These are phyloP conservation scores for Alternaria brassicae DNA, from an alignment of 2,329 filamentous ascomycete species.

Conservation along the genomic window DNA sequence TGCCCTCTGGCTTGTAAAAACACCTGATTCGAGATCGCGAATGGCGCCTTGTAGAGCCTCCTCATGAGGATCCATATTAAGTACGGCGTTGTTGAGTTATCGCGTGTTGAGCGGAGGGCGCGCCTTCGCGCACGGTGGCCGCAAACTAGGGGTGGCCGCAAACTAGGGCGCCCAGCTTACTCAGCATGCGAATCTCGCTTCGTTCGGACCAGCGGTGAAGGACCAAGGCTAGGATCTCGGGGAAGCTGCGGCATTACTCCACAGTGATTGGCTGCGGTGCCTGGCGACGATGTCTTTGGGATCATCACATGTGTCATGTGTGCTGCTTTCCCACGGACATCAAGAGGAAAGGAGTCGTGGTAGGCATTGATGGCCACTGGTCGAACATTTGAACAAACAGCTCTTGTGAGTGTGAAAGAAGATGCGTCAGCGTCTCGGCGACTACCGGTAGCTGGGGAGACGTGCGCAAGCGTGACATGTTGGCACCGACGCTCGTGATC, in stretches of 20 bases:
- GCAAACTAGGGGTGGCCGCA: too few species aligned
- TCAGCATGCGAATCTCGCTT: neutral
- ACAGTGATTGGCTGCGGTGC: slow-evolving; percentile 25
- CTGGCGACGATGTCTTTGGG: neutral
- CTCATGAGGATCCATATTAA: too few species aligned
- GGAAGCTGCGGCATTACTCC: slow-evolving; percentile 35
- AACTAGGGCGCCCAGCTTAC: too few species aligned
- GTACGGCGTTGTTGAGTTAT: too few species aligned
- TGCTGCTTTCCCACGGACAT: neutral
- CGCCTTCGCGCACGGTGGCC: too few species aligned
- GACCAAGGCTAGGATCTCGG: slow-evolving; percentile 23
- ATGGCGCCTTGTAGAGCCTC: too few species aligned
- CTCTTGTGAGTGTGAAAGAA: slow-evolving; percentile 1
- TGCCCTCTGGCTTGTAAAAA: too few species aligned
- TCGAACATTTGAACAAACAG: neutral
- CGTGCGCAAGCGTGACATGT: slow-evolving; percentile 36
- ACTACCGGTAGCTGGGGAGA: slow-evolving; percentile 25
- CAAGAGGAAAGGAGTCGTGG: neutral
- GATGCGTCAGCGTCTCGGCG: slow-evolving; percentile 23
- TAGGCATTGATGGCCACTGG: neutral
- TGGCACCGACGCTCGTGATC: slow-evolving; percentile 33
- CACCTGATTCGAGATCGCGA: too few species aligned
- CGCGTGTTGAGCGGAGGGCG: too few species aligned
- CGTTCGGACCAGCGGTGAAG: slow-evolving; percentile 6
- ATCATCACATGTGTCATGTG: neutral